Conservation (phyloP, 306 rosid genomes). For the Lupinus albus region DNA sequence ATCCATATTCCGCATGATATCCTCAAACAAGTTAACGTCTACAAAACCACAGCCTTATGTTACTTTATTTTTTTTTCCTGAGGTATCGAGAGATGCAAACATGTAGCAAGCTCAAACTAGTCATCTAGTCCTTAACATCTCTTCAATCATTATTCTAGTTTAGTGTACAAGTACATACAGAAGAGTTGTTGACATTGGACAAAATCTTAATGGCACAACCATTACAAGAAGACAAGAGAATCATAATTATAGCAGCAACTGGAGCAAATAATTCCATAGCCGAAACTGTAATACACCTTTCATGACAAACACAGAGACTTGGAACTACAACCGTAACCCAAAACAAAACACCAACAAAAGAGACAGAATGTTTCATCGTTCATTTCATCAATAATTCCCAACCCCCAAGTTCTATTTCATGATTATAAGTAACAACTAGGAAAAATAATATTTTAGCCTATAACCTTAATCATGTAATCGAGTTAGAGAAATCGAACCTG, state of each 20-base stretch:
- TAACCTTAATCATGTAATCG: not conserved
- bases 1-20: not conserved
- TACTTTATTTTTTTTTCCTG: not conserved
- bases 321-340: not conserved
- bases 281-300: not conserved
- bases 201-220: not conserved
- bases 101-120: not conserved
- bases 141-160: not conserved
- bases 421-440: not conserved
- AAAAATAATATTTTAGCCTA: not conserved
- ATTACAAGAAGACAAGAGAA: not conserved
- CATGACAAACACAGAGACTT: not conserved
- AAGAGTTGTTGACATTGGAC: not conserved
- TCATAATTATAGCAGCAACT: not conserved
- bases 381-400: conserved; percentile 20
- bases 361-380: not conserved
- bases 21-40: conserved; percentile 6
- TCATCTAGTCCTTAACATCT: not conserved
- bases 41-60: not conserved
- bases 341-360: not conserved
- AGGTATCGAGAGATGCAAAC: not conserved
- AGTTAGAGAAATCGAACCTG: conserved; percentile 42
- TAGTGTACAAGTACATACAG: not conserved
- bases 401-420: not conserved
- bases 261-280: not conserved